These are phyloP conservation scores for Trichoderma arundinaceum DNA, from an alignment of 2,329 filamentous ascomycete genomes.

Conservation along the genomic window DNA sequence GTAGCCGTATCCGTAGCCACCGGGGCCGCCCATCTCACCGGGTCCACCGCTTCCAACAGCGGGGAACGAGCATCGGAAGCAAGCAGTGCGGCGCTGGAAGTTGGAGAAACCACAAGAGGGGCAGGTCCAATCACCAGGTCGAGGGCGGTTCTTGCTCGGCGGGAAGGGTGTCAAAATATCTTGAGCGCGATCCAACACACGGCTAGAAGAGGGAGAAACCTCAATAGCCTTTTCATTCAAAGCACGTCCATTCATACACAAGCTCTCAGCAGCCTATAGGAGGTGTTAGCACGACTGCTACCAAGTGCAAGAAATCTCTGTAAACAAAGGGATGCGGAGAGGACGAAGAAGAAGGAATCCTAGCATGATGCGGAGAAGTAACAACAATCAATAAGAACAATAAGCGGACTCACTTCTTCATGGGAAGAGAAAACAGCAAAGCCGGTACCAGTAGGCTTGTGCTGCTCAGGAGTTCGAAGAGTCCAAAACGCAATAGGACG, in stretches of 20 bases:
- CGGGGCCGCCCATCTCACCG: conserved; percentile 66
- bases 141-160: conserved; percentile 96
- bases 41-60: conserved; percentile 77
- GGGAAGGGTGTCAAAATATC: conserved; percentile 98
- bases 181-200: conserved; percentile 91
- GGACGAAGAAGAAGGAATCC: neutral
- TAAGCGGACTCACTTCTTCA: conserved; percentile 79
- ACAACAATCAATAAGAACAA: neutral
- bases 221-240: conserved; percentile 99
- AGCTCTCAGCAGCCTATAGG: conserved; percentile 84
- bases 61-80: conserved; percentile 99
- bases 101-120: conserved; percentile 99
- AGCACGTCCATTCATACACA: conserved; percentile 98
- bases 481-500: conserved; percentile 99
- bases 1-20: conserved; percentile 63
- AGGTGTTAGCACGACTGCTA: conserved; percentile 14
- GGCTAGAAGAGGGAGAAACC: conserved; percentile 95
- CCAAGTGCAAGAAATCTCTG: neutral
- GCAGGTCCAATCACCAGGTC: conserved; percentile 98
- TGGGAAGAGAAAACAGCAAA: conserved; percentile 99
- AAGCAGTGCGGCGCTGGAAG: conserved; percentile 97
- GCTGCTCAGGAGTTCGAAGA: conserved; percentile 93
- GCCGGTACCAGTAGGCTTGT: conserved; percentile 98
- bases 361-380: too few species aligned
- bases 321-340: neutral